Evolutionary conservation across 2,329 filamentous ascomycete genomes (phyloP), one percentile per base, ranked within the genome.

Genomic region (Cercospora berteroae): DNA sequence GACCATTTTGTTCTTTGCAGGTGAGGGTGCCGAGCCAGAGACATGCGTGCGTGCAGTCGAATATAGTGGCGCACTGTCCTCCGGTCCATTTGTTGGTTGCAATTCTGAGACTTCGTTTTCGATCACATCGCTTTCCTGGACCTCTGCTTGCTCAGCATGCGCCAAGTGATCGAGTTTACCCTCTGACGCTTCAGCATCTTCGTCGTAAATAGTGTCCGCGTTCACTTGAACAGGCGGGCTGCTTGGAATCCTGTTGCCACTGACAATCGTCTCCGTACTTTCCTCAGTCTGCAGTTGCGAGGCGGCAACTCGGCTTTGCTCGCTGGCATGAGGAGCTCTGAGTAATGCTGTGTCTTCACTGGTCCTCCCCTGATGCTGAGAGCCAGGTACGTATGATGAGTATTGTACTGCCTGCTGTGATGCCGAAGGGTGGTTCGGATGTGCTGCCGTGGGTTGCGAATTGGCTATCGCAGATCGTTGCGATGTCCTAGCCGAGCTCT

Each of bases 391-490:
- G 39, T 72, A 74, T 2, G 74, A 81, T 1, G 81, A 81, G 27
- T 68, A 66, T 20, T 63, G 64, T 20, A 76, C 75, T n/a, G 79
- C 67, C 20, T 78, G 67, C 44, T 33, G 62, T n/a, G 44, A 48
- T 31, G 25, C 52, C n/a, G 60, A 29, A 10, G 10, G 39, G 8
- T 57, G 59, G n/a, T 63, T 60, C 23, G 63, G 39, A 12, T 27
- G 42, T 29, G 55, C 6, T 9, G 33, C 60, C 13, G 42, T 50
- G 5, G 80, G 80, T 63, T 83, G 82, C 16, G 82, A 84, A 65
- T 84, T 79, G 65, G 81, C 81, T 18, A 84, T 76, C 8, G 81
- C 79, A 23, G 80, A 77, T 10, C 72, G 75, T 57, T 80, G 79
- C 56, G 75, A 79, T 63, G 60, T 67, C 31, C 44, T 23, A 31